Evolutionary conservation across 1,284 basidiomycete genomes (phyloP).

Genomic region (Melampsora americana): DNA sequence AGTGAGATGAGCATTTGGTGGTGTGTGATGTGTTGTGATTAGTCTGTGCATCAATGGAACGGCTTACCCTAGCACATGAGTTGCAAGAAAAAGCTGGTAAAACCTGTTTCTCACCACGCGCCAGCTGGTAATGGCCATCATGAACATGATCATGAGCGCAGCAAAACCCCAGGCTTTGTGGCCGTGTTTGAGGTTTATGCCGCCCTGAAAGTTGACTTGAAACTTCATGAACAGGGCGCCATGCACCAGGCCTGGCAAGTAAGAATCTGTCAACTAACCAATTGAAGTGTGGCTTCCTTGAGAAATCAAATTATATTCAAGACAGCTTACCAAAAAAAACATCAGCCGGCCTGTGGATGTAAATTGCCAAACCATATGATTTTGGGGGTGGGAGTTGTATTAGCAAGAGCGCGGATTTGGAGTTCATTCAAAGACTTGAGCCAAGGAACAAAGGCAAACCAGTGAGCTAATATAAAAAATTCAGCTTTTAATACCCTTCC

Average conservation of each 20-base stretch:
- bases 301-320: background rate
- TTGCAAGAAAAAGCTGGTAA: constrained; percentile 24
- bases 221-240: constrained; percentile 19
- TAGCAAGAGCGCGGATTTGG: too few relatives aligned
- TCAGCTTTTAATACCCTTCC: constrained; percentile 34
- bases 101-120: constrained; percentile 12
- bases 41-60: background rate
- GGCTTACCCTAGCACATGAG: constrained; percentile 33
- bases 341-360: constrained; percentile 16
- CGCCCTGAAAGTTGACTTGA: background rate
- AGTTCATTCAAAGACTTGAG: background rate
- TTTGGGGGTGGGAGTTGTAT: too few relatives aligned
- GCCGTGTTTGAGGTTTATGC: constrained; percentile 13
- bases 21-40: too few relatives aligned
- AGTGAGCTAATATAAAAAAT: constrained; percentile 30
- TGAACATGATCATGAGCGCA: background rate
- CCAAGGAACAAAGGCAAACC: background rate
- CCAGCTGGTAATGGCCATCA: constrained; percentile 12
- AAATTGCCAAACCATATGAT: background rate
- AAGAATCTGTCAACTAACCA: background rate
- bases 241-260: constrained; percentile 20
- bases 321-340: constrained; percentile 32
- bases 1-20: background rate
- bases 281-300: background rate
- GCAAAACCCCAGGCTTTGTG: background rate